Evolutionary conservation across 306 rosid genomes (phyloP).

Genomic region (Mucuna pruriens): DNA sequence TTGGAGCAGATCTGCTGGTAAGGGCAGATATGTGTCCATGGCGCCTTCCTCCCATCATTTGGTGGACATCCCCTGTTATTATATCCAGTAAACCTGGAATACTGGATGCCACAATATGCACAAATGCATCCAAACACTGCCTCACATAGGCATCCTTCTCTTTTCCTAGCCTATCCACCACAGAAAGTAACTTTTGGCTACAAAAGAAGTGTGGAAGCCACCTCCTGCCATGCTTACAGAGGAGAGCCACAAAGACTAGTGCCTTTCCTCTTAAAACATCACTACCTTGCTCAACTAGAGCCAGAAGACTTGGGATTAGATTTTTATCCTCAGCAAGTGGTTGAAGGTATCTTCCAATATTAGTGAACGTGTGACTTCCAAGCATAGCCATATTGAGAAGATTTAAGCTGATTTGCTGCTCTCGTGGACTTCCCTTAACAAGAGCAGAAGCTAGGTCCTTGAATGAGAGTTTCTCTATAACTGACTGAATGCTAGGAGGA

Average conservation of each 20-base stretch:
- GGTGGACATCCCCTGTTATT: constrained; percentile 83
- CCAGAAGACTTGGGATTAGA: constrained; percentile 73
- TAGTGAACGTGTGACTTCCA: constrained; percentile 81
- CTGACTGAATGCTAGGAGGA: constrained; percentile 76
- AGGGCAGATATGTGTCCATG: constrained; percentile 81
- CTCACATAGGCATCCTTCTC: constrained; percentile 83
- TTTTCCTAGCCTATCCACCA: constrained; percentile 88
- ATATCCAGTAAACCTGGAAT: constrained; percentile 84
- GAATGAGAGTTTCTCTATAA: constrained; percentile 76
- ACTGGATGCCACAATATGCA: constrained; percentile 73
- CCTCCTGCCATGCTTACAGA: constrained; percentile 82
- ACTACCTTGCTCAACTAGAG: constrained; percentile 90
- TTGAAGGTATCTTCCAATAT: constrained; percentile 73
- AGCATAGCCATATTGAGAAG: constrained; percentile 87
- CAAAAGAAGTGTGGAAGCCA: constrained; percentile 95
- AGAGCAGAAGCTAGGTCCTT: constrained; percentile 85
- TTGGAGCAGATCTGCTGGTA: constrained; percentile 76
- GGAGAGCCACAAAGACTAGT: constrained; percentile 82
- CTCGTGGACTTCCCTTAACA: constrained; percentile 82
- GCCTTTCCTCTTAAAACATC: constrained; percentile 92
- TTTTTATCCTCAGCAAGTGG: constrained; percentile 85
- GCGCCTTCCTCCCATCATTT: constrained; percentile 91
- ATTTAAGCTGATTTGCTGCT: constrained; percentile 96
- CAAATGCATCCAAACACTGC: constrained; percentile 80
- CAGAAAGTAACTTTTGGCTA: constrained; percentile 83